phyloP scores from a whole-genome alignment of 805 yeast species.

The Wickerhamomyces ciferrii region DNA sequence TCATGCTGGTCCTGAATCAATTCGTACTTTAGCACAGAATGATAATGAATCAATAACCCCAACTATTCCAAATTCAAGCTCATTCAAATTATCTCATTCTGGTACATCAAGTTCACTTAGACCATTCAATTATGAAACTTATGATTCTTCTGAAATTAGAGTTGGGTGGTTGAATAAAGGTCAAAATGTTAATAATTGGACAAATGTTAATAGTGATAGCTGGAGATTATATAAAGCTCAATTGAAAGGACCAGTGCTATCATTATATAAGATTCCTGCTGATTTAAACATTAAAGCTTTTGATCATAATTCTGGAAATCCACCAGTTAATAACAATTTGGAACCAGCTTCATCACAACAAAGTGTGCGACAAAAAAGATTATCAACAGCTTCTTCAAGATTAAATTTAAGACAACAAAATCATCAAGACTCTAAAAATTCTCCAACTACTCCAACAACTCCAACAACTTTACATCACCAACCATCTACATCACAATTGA shows the following conservation, averaged over 20 bases:
- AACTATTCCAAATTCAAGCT: not conserved
- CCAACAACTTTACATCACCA: constrained; percentile 3
- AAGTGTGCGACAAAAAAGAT: constrained; percentile 20
- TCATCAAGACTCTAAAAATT: constrained; percentile 1
- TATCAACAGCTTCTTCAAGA: constrained; percentile 18
- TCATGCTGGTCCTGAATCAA: not conserved
- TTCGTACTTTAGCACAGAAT: not conserved
- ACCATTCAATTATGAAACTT: constrained; percentile 26
- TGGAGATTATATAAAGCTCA: constrained; percentile 56
- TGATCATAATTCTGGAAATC: constrained; percentile 23
- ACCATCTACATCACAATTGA: constrained; percentile 1
- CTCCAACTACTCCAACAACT: constrained; percentile 8
- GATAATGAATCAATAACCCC: not conserved
- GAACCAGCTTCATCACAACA: not conserved
- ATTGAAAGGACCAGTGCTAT: constrained; percentile 61
- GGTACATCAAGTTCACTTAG: constrained; percentile 2
- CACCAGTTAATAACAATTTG: constrained; percentile 1
- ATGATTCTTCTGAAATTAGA: constrained; percentile 37
- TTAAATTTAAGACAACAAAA: constrained; percentile 10
- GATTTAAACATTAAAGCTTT: constrained; percentile 39
- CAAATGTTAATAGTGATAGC: constrained; percentile 15
- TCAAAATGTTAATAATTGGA: constrained; percentile 22
- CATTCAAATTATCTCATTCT: not conserved
- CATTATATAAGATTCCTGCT: constrained; percentile 53
- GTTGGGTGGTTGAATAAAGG: constrained; percentile 59